Base-by-base conservation (phyloP, 2,329 filamentous ascomycete species). In the Claviceps sp. region DNA sequence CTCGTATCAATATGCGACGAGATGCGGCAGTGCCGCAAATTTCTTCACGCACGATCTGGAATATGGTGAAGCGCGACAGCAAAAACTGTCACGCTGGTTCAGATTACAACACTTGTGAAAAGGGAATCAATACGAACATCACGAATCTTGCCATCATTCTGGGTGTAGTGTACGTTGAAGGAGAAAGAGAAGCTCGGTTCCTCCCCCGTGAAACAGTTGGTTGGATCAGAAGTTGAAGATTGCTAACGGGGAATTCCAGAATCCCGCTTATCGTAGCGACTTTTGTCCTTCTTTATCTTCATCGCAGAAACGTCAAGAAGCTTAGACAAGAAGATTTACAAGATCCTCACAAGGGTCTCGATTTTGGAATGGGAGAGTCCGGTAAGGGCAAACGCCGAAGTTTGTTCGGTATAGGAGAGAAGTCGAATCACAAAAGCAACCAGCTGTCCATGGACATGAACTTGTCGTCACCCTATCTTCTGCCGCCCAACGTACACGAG, bases 331-430 rank as follows among this genome's bases (percentile, higher is more conserved):
- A 98, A 69, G 93, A 98, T 69, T 76, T 78, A 17, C 81, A 85
- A 56, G 90, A 96, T 67, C 87, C 88, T 59, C 88, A 94, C 68
- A 90, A 85, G 63, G 93, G 89, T 0, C 77, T 97, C 63, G 93
- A 98, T 66, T 98, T 96, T 64, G 93, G 93, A 39, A 69, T 96
- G 63, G 88, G 70, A 40, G 70, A 85, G 52, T 67, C 58, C 73
- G 57, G 69, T 16, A 68, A 67, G 59, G 62, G 63, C 46, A 63
- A 61, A 55, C 65, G 66, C 30, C 65, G 60, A 60, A 67, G 62
- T 50, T 46, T 64, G 24, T 65, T 69, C 34, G 82, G 81, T 46
- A 75, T 69, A 17, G 81, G 81, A 46, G 76, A 87, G 62, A 82
- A 82, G 64, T 66, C 70, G 22, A 56, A 61, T 39, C 68, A 70